These are phyloP conservation scores for Pseudocercospora pini-densiflorae DNA, from an alignment of 2,329 filamentous ascomycete genomes.

Conservation along the genomic window DNA sequence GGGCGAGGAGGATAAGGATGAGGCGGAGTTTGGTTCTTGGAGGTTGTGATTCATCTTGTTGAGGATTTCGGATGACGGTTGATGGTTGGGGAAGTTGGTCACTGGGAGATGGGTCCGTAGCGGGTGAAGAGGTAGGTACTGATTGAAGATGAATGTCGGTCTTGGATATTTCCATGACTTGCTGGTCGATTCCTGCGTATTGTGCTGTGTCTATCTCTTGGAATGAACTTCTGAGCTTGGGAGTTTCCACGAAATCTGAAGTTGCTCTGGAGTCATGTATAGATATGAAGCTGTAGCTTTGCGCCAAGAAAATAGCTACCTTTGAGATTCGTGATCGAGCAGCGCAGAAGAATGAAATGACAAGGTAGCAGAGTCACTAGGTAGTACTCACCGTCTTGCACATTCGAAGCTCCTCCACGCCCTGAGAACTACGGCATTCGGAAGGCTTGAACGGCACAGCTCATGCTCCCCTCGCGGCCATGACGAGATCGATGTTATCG, in stretches of 20 bases:
- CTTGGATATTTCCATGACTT: background rate
- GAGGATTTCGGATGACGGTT: too few species aligned
- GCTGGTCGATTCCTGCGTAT: background rate
- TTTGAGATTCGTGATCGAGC: background rate
- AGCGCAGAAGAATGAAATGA: background rate
- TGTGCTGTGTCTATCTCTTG: too few species aligned
- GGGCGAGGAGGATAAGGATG: constrained; percentile 24
- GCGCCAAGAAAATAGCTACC: background rate
- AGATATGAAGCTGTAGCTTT: background rate
- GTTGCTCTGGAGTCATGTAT: background rate
- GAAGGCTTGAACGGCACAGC: background rate
- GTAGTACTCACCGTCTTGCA: background rate
- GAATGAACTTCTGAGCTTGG: too few species aligned
- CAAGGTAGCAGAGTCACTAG: background rate
- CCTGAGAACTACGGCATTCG: background rate
- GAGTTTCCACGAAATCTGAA: background rate
- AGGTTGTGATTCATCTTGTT: background rate
- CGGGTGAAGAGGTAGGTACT: background rate
- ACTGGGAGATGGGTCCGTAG: background rate
- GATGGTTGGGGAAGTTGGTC: background rate
- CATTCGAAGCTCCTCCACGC: background rate
- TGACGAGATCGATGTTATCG: background rate
- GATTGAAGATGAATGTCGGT: background rate
- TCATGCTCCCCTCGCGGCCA: background rate
- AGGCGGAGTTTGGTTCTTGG: constrained; percentile 36